Evolutionary conservation across 495 filamentous ascomycete species (phyloP).

Genomic region (Clavariopsis aquatica): DNA sequence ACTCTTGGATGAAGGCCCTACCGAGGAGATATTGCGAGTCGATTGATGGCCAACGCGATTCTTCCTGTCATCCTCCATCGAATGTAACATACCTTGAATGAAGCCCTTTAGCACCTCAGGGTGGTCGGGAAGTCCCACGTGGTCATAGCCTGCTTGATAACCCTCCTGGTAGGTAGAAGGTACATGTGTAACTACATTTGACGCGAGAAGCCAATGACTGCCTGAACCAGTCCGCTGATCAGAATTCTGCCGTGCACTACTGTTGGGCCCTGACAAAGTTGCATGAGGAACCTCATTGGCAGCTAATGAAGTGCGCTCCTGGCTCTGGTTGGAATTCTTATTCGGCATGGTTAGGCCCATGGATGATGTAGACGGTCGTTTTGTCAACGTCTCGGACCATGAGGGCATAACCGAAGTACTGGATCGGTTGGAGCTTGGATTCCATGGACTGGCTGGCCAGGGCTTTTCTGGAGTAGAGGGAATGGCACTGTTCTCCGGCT

Average conservation of each 20-base stretch:
- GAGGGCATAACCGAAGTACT: constrained; percentile 5
- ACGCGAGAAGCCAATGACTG: background rate
- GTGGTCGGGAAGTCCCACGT: constrained; percentile 33
- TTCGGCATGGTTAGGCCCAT: background rate
- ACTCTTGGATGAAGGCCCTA: background rate
- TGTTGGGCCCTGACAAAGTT: background rate
- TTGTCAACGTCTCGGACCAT: constrained; percentile 21
- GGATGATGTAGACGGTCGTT: background rate
- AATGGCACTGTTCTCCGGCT: constrained; percentile 4
- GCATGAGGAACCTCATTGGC: background rate
- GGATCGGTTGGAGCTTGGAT: constrained; percentile 7
- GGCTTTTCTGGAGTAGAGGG: constrained; percentile 32
- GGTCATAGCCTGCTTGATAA: constrained; percentile 40
- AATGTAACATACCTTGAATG: constrained; percentile 34
- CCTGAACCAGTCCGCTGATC: constrained; percentile 1
- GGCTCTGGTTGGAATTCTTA: background rate
- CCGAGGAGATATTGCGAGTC: background rate
- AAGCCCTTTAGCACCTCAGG: constrained; percentile 40
- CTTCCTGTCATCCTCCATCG: constrained; percentile 8
- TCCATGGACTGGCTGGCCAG: constrained; percentile 30
- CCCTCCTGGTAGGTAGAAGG: constrained; percentile 39
- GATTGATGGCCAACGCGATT: background rate
- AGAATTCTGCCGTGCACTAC: constrained; percentile 1
- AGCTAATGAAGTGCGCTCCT: background rate
- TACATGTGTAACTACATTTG: constrained; percentile 10